Percentiles rank a stretch among this genome's conserved stretches.
These are phyloP conservation scores for Xeromyces bisporus DNA, from an alignment of 495 filamentous ascomycete species.

Conservation along the genomic window DNA sequence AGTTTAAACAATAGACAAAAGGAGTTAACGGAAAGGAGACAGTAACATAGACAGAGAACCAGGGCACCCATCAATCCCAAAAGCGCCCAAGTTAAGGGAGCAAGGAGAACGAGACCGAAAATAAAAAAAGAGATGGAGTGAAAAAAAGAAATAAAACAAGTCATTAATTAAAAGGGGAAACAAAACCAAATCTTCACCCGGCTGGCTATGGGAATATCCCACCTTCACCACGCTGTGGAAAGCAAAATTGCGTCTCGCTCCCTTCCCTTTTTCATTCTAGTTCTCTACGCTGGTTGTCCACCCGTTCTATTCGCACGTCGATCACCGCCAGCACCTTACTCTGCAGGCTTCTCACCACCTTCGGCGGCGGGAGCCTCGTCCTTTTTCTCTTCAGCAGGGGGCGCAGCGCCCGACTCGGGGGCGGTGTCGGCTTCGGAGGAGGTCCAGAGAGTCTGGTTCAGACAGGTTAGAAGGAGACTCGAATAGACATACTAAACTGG, in stretches of 20 bases:
- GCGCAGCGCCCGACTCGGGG: slow-evolving; percentile 32
- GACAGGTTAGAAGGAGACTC: slow-evolving; percentile 9
- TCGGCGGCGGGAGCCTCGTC: slow-evolving; percentile 35
- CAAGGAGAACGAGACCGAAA: slow-evolving; percentile 4
- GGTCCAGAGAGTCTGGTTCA: slow-evolving; percentile 85
- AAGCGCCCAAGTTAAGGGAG: slow-evolving; percentile 6
- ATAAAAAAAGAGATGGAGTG: slow-evolving; percentile 2
- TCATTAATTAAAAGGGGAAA: slow-evolving; percentile 2
- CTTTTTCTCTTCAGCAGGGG: slow-evolving; percentile 46
- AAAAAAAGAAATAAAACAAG: slow-evolving; percentile 1
- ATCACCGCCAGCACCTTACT: slow-evolving; percentile 15
- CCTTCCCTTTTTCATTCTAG: slow-evolving; percentile 3
- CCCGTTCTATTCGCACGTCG: slow-evolving; percentile 3
- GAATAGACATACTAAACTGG: not conserved
- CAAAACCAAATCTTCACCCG: slow-evolving; percentile 5
- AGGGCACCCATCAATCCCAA: slow-evolving; percentile 6
- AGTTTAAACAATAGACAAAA: slow-evolving; percentile 13
- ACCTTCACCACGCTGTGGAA: slow-evolving; percentile 2
- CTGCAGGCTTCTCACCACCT: slow-evolving; percentile 44
- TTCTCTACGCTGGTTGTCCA: slow-evolving; percentile 4
- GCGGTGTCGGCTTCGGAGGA: slow-evolving; percentile 88
- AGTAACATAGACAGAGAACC: slow-evolving; percentile 3
- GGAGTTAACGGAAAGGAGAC: slow-evolving; percentile 4
- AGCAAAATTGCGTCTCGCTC: slow-evolving; percentile 2
- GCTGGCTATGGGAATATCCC: slow-evolving; percentile 1